Evolutionary conservation across 1,284 basidiomycete species (phyloP).

Genomic region (Ganoderma sp.): DNA sequence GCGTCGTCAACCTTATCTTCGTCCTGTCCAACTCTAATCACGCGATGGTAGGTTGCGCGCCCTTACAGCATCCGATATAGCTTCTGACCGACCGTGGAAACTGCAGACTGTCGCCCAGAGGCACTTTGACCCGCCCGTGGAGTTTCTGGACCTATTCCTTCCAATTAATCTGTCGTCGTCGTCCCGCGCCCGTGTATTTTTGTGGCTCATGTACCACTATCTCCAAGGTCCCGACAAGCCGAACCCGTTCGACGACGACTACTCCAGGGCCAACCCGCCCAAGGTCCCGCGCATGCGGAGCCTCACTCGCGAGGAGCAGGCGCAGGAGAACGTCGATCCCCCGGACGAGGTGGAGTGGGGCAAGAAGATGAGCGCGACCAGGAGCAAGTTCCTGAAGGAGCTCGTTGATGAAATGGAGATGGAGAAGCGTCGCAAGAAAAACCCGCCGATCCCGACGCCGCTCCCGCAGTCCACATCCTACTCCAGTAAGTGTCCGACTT

Average conservation of each 20-base stretch:
- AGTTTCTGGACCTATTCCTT: conserved; percentile 83
- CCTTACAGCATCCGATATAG: conserved; percentile 12
- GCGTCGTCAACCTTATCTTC: conserved; percentile 80
- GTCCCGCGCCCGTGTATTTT: conserved; percentile 75
- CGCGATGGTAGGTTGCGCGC: conserved; percentile 35
- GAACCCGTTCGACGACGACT: conserved; percentile 54
- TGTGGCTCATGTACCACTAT: conserved; percentile 59
- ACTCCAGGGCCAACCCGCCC: conserved; percentile 44
- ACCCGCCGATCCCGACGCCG: conserved; percentile 33
- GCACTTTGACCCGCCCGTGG: conserved; percentile 77
- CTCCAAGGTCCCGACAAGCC: conserved; percentile 47
- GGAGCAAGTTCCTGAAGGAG: conserved; percentile 49
- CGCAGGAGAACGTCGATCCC: conserved; percentile 49
- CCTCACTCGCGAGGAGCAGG: conserved; percentile 45
- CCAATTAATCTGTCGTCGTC: conserved; percentile 72
- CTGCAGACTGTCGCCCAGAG: conserved; percentile 66
- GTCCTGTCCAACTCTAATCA: conserved; percentile 58
- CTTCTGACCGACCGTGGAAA: conserved; percentile 22
- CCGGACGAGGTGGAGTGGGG: conserved; percentile 51
- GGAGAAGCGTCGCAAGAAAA: conserved; percentile 41
- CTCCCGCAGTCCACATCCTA: conserved; percentile 33
- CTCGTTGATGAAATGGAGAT: conserved; percentile 47
- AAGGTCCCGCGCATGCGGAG: conserved; percentile 46
- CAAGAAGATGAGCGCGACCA: conserved; percentile 45
- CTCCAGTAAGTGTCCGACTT: conserved; percentile 31